A percentile compares a stretch with the other conserved stretches of the same genome.
Evolutionary conservation across 1,139 yeast species (phyloP).

Genomic region (Yamadazyma kanchanaburiensis): DNA sequence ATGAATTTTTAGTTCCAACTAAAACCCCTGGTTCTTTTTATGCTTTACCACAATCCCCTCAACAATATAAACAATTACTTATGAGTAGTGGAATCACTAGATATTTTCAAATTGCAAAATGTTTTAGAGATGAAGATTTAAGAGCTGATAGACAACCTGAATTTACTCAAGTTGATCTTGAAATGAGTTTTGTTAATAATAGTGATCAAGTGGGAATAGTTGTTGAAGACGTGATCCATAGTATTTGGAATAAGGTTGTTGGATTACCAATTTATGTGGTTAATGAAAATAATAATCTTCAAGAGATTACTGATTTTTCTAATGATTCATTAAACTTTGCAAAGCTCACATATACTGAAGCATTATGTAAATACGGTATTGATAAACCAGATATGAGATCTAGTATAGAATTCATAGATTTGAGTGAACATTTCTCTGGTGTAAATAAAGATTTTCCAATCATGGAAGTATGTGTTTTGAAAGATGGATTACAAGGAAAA

Average conservation of each 20-base stretch:
- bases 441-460: conserved; percentile 50
- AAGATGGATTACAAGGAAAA: conserved; percentile 38
- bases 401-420: conserved; percentile 44
- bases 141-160: conserved; percentile 97
- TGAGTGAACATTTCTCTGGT: conserved; percentile 40
- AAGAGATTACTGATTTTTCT: conserved; percentile 16
- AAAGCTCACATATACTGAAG: conserved; percentile 61
- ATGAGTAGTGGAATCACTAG: conserved; percentile 91
- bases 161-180: conserved; percentile 92
- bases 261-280: conserved; percentile 34
- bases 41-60: conserved; percentile 97
- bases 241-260: conserved; percentile 55
- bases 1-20: conserved; percentile 93
- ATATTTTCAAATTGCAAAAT: conserved; percentile 87
- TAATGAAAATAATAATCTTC: conserved; percentile 22
- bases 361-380: conserved; percentile 73
- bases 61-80: conserved; percentile 88
- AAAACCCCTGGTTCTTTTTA: conserved; percentile 63
- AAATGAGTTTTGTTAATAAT: conserved; percentile 78
- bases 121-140: conserved; percentile 94
- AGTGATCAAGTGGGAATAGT: conserved; percentile 62
- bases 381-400: conserved; percentile 93
- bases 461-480: conserved; percentile 68
- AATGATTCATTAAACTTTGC: conserved; percentile 27
- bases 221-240: conserved; percentile 55